Evolutionary conservation across 257 asterid genomes (phyloP).

Genomic region (Oldenlandia corymbosa): DNA sequence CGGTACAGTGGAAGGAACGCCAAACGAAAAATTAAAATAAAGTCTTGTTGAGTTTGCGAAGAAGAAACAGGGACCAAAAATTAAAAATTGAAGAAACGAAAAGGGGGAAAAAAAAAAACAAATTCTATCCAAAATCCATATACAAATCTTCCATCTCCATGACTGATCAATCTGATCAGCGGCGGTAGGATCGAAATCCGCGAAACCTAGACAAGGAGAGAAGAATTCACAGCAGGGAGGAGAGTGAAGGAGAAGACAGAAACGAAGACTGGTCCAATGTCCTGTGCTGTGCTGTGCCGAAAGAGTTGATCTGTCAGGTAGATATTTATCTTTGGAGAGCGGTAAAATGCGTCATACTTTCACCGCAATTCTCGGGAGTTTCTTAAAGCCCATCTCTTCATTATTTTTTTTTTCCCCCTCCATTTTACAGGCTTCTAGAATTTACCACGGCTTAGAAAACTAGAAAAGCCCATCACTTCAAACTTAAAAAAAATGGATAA

Average conservation of each 20-base stretch:
- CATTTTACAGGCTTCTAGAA: slow-evolving; percentile 11
- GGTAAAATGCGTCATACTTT: background rate
- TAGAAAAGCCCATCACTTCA: background rate
- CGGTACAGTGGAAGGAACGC: background rate
- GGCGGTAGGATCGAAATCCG: background rate
- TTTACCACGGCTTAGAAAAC: background rate
- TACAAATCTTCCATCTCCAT: background rate
- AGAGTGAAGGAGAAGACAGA: background rate
- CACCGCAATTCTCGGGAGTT: slow-evolving; percentile 2
- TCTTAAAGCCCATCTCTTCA: background rate
- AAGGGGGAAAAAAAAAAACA: background rate
- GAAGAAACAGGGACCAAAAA: background rate
- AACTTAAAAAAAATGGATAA: background rate
- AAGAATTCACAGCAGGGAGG: background rate
- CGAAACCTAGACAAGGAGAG: too few species aligned
- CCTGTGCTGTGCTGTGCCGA: too few species aligned
- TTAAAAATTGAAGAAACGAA: background rate
- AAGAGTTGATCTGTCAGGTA: too few species aligned
- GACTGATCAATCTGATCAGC: background rate
- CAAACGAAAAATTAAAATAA: slow-evolving; percentile 2
- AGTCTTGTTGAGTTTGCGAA: background rate
- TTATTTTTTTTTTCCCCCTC: too few species aligned
- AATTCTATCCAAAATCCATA: slow-evolving; percentile 15
- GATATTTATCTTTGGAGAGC: background rate
- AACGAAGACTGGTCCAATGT: background rate